Evolutionary conservation across 768 basidiomycete species (phyloP).

Genomic region (Strobilomyces confusus): DNA sequence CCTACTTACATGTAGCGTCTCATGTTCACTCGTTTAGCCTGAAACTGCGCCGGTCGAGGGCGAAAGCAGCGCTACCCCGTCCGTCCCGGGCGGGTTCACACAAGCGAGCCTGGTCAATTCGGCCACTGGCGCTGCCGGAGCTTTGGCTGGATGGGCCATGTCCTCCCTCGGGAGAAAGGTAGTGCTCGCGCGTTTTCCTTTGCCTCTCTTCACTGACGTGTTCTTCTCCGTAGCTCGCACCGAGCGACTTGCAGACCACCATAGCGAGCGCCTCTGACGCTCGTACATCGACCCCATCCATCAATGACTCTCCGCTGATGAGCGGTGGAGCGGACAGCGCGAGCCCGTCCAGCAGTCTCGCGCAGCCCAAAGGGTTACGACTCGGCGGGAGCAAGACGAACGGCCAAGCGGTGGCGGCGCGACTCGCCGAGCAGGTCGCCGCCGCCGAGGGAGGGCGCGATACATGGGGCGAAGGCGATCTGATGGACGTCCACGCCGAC

Average conservation of each 20-base stretch:
- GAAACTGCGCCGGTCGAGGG: conserved; percentile 47
- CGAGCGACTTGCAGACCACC: conserved; percentile 48
- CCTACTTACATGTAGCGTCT: background rate
- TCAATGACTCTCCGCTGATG: background rate
- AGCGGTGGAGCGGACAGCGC: background rate
- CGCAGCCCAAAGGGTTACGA: conserved; percentile 18
- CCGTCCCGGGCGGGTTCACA: conserved; percentile 30
- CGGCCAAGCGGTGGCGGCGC: background rate
- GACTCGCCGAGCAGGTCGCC: too few species aligned
- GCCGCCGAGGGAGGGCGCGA: background rate
- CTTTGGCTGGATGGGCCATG: conserved; percentile 94
- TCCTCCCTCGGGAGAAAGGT: conserved; percentile 85
- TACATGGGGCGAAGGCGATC: background rate
- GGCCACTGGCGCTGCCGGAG: conserved; percentile 88
- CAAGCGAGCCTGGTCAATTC: conserved; percentile 61
- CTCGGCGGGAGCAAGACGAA: background rate
- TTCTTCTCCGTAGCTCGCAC: conserved; percentile 41
- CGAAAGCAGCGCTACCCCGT: conserved; percentile 21
- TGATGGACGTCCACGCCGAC: background rate
- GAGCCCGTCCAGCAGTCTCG: conserved; percentile 15
- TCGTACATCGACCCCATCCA: conserved; percentile 41
- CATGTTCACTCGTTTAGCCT: conserved; percentile 40
- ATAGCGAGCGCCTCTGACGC: conserved; percentile 45
- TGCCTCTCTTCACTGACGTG: background rate
- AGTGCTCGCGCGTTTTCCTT: background rate